Evolutionary conservation across 805 yeast species (phyloP).

Genomic region (Pichia manshurica): DNA sequence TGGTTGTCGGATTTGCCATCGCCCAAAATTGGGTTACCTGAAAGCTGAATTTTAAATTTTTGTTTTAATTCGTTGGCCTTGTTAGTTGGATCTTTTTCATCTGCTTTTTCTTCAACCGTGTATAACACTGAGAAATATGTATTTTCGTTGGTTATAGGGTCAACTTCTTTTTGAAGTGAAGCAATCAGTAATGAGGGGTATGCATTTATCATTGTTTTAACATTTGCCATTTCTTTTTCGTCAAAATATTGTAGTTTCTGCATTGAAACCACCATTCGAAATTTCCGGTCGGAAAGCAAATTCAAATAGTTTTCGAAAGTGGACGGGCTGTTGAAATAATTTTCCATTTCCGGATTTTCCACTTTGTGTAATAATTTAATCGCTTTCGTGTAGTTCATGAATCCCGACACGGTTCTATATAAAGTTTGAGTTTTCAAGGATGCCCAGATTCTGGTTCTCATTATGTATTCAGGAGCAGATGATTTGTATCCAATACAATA

Average conservation of each 20-base stretch:
- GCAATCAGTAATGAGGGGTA: conserved; percentile 64
- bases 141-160: conserved; percentile 35
- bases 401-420: conserved; percentile 78
- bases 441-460: conserved; percentile 84
- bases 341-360: conserved; percentile 54
- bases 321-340: conserved; percentile 33
- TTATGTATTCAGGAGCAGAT: conserved; percentile 53
- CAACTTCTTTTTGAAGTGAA: conserved; percentile 45
- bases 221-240: conserved; percentile 60
- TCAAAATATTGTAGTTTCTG: conserved; percentile 69
- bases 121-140: conserved; percentile 61
- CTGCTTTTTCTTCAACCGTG: conserved; percentile 47
- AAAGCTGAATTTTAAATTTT: conserved; percentile 61
- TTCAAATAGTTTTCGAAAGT: conserved; percentile 61
- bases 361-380: conserved; percentile 60
- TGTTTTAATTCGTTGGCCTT: conserved; percentile 33
- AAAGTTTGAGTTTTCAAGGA: conserved; percentile 78
- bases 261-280: conserved; percentile 78
- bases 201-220: conserved; percentile 59
- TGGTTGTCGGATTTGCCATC: conserved; percentile 97
- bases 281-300: conserved; percentile 73
- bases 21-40: conserved; percentile 93
- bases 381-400: conserved; percentile 72
- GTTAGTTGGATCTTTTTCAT: conserved; percentile 35
- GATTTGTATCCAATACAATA: conserved; percentile 69